Percentiles rank a stretch among this genome's conserved stretches.
Conservation (phyloP, 2,329 filamentous ascomycete genomes). For the Aspergillus fructus region DNA sequence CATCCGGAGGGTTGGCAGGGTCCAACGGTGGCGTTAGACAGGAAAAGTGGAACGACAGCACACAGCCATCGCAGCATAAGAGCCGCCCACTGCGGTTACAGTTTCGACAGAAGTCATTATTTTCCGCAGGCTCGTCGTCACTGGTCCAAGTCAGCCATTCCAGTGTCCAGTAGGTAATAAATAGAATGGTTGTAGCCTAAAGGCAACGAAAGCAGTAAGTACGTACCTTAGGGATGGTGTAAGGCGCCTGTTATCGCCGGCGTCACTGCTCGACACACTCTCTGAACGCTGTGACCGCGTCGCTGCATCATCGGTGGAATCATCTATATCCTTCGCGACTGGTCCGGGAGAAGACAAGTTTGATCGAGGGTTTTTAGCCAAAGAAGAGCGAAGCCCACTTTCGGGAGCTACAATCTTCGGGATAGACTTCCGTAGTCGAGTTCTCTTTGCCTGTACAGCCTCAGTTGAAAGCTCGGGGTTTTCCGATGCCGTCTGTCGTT, state of each 20-base stretch:
- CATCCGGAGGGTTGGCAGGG: constrained; percentile 62
- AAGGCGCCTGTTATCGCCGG: constrained; percentile 24
- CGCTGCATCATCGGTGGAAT: background rate
- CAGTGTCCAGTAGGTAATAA: background rate
- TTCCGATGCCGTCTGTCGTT: constrained; percentile 31
- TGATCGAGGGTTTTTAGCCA: constrained; percentile 15
- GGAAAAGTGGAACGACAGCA: constrained; percentile 82
- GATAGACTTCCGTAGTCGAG: constrained; percentile 21
- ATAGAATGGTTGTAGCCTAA: background rate
- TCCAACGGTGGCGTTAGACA: constrained; percentile 81
- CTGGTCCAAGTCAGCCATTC: constrained; percentile 19
- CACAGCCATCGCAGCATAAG: constrained; percentile 91
- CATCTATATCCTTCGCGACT: background rate
- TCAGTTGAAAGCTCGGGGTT: constrained; percentile 30
- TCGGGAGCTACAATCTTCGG: constrained; percentile 23
- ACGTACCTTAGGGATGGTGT: constrained; percentile 18
- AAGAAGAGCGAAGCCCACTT: constrained; percentile 27
- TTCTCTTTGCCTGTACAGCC: constrained; percentile 26
- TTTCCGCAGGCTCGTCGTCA: constrained; percentile 52
- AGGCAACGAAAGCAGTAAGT: background rate
- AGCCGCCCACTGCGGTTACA: constrained; percentile 83
- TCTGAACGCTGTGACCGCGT: constrained; percentile 16
- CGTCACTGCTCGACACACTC: constrained; percentile 23
- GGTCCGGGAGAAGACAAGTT: constrained; percentile 13
- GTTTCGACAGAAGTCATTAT: constrained; percentile 85